Base-by-base conservation (phyloP, 2,329 filamentous ascomycete species). In the Pseudogymnoascus sp. region DNA sequence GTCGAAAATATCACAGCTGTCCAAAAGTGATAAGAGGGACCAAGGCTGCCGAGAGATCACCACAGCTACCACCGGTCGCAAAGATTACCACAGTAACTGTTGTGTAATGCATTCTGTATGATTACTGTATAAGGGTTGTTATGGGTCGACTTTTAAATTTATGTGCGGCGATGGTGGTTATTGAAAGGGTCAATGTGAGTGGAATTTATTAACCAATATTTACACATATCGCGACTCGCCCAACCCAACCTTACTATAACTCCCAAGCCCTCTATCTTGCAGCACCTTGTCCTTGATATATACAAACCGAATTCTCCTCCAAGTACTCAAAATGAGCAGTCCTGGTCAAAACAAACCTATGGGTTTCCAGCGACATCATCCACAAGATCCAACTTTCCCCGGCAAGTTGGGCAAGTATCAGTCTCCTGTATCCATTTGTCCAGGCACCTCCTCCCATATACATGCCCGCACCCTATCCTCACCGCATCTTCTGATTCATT, bases 351-450 rank as follows among this genome's bases (percentile, higher is more conserved):
- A 8, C 7, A 33, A 33, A 33, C 9, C 15, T 55, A 21, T 55
- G 29, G 29, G 18, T 33, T 55, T 5, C 48, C 29, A 21, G 48
- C 29, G 7, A 55, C 29, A 55, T 33, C 48, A 55, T 55, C 29
- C 10, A 55, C 48, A 21, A 55, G 48, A 21, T 55, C 48, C 48
- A 59, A 6, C 35, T 59, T 40, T 1, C 27, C 37, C 12, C 58
- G 21, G 13, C 58, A 59, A 59, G 37, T 40, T 31, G 58, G 58
- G 37, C 58, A 59, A 18, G 58, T 59, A 59, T 39, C 37, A 18
- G 21, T 59, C 18, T 59, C 35, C 58, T 59, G 58, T n/a, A 40
- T 40, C 58, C 58, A 59, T 39, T 59, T 40, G 25, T 59, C 58
- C 12, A 59, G 37, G 12, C 58, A 59, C 12, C 37, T 59, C 58